Conservation (phyloP, 2,329 filamentous ascomycete species). For the Colletotrichum tofieldiae region DNA sequence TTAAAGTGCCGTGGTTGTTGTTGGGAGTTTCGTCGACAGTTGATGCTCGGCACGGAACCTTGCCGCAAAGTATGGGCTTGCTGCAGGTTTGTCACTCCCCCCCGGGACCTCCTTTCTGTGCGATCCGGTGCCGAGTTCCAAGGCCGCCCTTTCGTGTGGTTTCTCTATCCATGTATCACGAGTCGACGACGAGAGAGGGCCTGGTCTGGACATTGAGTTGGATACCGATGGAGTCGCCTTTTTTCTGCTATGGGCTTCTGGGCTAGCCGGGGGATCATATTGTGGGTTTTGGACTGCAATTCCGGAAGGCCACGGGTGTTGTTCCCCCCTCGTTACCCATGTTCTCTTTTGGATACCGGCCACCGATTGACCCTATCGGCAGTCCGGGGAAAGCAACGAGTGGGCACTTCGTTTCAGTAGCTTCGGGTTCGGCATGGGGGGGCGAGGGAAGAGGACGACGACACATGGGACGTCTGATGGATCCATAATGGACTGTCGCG, state of each 20-base stretch:
- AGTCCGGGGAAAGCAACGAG: slow-evolving; percentile 39
- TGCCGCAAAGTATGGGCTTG: neutral
- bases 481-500: slow-evolving; percentile 18
- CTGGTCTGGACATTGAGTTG: neutral
- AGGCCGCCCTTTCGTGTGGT: neutral
- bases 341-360: slow-evolving; percentile 12
- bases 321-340: slow-evolving; percentile 8
- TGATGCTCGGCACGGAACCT: slow-evolving; percentile 22
- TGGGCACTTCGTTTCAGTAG: slow-evolving; percentile 38
- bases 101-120: neutral
- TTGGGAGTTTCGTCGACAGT: slow-evolving; percentile 25
- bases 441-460: neutral
- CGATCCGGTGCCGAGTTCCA: neutral
- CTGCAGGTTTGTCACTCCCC: slow-evolving; percentile 22
- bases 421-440: slow-evolving; percentile 24
- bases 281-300: slow-evolving; percentile 32
- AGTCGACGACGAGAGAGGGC: neutral
- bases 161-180: slow-evolving; percentile 6
- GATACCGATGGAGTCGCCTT: slow-evolving; percentile 1
- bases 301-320: slow-evolving; percentile 36
- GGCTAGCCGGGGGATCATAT: slow-evolving; percentile 12
- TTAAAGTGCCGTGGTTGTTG: slow-evolving; percentile 2
- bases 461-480: slow-evolving; percentile 29
- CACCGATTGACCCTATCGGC: slow-evolving; percentile 34
- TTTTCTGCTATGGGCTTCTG: neutral